A percentile compares a stretch with the other conserved stretches of the same genome.
phyloP scores from a whole-genome alignment of 805 yeast species.

The Saccharomycopsis malanga region DNA sequence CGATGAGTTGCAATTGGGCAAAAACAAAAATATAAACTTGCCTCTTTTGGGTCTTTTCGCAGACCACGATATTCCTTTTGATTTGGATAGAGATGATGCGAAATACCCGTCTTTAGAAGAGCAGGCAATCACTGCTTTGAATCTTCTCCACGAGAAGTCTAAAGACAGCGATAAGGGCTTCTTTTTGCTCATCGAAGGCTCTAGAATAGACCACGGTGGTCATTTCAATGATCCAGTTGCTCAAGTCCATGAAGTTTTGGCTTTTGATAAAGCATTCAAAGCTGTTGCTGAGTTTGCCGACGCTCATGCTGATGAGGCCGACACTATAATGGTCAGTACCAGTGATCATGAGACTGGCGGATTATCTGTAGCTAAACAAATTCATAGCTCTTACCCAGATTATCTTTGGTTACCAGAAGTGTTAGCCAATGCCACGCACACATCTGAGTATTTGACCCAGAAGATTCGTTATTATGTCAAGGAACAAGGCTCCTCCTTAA shows the following conservation, averaged over 20 bases:
- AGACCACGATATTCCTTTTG: slow-evolving; percentile 75
- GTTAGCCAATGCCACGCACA: slow-evolving; percentile 58
- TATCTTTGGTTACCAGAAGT: slow-evolving; percentile 84
- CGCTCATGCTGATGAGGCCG: slow-evolving; percentile 46
- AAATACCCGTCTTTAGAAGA: slow-evolving; percentile 72
- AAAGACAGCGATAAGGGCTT: slow-evolving; percentile 74
- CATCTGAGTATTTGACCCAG: slow-evolving; percentile 62
- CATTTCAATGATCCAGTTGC: slow-evolving; percentile 93
- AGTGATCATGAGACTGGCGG: slow-evolving; percentile 98
- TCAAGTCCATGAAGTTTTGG: slow-evolving; percentile 84
- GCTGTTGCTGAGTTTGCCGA: slow-evolving; percentile 69
- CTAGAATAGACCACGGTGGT: slow-evolving; percentile 93
- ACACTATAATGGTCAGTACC: slow-evolving; percentile 73
- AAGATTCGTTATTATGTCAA: slow-evolving; percentile 36
- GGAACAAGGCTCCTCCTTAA: slow-evolving; percentile 23
- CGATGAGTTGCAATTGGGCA: slow-evolving; percentile 49
- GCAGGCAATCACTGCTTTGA: slow-evolving; percentile 67
- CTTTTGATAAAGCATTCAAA: slow-evolving; percentile 74
- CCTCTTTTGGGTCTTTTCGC: slow-evolving; percentile 78
- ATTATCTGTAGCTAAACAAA: slow-evolving; percentile 77
- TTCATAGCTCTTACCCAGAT: slow-evolving; percentile 65
- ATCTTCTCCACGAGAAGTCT: slow-evolving; percentile 59
- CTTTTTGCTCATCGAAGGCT: slow-evolving; percentile 82
- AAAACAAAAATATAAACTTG: slow-evolving; percentile 49
- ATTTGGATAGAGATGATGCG: slow-evolving; percentile 58